Conservation (phyloP, 768 basidiomycete species). For the Serendipita sp. region DNA sequence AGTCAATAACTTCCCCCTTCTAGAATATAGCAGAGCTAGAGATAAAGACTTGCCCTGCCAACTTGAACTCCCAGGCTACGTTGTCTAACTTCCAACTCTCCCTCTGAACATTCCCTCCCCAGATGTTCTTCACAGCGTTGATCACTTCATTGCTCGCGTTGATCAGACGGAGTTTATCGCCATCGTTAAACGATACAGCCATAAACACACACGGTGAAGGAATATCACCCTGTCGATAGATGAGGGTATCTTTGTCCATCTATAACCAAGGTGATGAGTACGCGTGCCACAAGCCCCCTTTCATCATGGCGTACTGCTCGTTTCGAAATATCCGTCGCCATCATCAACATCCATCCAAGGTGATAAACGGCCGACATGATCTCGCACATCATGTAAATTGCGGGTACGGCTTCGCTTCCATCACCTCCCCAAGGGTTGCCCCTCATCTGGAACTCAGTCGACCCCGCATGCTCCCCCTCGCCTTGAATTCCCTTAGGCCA, state of each 20-base stretch:
- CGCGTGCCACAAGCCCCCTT: conserved; percentile 3
- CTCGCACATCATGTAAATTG: conserved; percentile 16
- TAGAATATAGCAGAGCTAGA: neutral
- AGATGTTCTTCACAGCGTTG: conserved; percentile 13
- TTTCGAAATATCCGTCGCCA: conserved; percentile 18
- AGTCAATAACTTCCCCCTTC: neutral
- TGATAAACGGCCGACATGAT: conserved; percentile 16
- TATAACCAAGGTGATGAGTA: neutral
- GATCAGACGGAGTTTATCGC: conserved; percentile 20
- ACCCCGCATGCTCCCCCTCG: neutral
- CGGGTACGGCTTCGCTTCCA: conserved; percentile 16
- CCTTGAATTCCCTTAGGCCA: neutral
- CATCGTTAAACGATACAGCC: conserved; percentile 18
- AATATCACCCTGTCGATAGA: conserved; percentile 12
- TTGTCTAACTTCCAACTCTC: conserved; percentile 8
- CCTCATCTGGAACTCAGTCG: neutral
- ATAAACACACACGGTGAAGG: conserved; percentile 15
- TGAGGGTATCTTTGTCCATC: conserved; percentile 19
- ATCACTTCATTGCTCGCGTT: conserved; percentile 15
- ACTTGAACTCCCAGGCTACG: conserved; percentile 10
- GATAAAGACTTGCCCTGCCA: neutral
- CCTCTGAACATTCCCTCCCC: neutral
- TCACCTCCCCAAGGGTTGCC: conserved; percentile 16
- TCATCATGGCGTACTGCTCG: neutral
- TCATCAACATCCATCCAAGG: conserved; percentile 17